Evolutionary conservation across 345 rosid species (phyloP).

Genomic region (Hibiscus mutabilis): DNA sequence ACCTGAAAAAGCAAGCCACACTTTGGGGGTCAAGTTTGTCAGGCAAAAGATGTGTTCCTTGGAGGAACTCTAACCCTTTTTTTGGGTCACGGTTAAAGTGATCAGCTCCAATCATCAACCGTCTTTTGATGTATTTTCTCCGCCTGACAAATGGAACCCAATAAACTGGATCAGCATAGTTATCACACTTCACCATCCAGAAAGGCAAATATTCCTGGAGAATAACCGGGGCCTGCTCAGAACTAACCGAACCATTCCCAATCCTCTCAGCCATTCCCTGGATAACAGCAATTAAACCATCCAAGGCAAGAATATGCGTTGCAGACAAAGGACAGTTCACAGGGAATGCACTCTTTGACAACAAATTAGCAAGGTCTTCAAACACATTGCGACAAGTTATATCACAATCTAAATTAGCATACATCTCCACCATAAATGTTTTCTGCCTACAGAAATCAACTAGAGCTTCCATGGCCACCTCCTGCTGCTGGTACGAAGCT

Average conservation of each 20-base stretch:
- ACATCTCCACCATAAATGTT: constrained; percentile 98
- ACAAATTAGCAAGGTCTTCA: constrained; percentile 88
- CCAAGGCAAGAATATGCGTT: constrained; percentile 95
- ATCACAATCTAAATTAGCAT: constrained; percentile 96
- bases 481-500: constrained; percentile 94
- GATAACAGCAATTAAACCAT: constrained; percentile 90
- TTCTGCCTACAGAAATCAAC: constrained; percentile 98
- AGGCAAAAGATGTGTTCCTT: constrained; percentile 96
- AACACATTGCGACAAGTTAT: constrained; percentile 96
- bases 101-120: constrained; percentile 98
- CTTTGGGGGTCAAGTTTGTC: constrained; percentile 99
- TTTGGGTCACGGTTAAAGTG: constrained; percentile 98
- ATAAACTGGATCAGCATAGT: constrained; percentile 65
- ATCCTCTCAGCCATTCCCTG: constrained; percentile 99
- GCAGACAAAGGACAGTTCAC: constrained; percentile 94
- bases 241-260: constrained; percentile 54
- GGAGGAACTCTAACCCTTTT: constrained; percentile 97
- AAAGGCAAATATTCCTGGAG: constrained; percentile 90
- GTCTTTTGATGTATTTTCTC: constrained; percentile 89
- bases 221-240: constrained; percentile 63
- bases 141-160: constrained; percentile 94
- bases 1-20: constrained; percentile 90
- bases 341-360: constrained; percentile 96
- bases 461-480: constrained; percentile 99
- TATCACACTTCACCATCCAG: constrained; percentile 94